Conservation (phyloP, 23 red algal genomes). For the Gracilaria gracilis region DNA sequence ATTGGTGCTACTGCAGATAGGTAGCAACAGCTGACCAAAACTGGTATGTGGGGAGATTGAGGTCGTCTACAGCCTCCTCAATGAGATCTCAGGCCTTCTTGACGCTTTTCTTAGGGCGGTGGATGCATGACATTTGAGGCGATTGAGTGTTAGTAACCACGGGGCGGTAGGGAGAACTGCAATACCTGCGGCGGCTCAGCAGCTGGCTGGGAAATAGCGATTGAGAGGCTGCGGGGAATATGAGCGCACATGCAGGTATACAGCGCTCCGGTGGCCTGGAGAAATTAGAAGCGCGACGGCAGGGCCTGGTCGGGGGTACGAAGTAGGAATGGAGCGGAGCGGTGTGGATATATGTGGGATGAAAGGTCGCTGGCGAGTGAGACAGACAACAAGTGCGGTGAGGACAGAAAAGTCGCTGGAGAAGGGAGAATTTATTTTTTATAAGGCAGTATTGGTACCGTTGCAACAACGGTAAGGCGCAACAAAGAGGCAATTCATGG, state of each 20-base stretch:
- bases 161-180: constrained; percentile 64
- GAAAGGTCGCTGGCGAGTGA: not conserved
- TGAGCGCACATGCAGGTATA: too few species aligned
- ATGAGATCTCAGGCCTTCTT: constrained; percentile 65
- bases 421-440: too few species aligned
- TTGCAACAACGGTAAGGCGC: too few species aligned
- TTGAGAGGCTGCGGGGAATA: not conserved
- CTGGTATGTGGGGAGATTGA: constrained; percentile 44
- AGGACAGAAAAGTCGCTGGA: not conserved
- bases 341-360: too few species aligned
- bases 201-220: not conserved
- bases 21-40: constrained; percentile 10
- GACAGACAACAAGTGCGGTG: not conserved
- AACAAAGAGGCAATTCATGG: too few species aligned
- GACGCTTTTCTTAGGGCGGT: constrained; percentile 45
- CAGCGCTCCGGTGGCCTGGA: not conserved
- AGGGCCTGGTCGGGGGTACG: too few species aligned
- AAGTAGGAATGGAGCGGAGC: too few species aligned
- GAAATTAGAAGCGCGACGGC: too few species aligned
- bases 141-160: constrained; percentile 58
- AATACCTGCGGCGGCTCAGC: constrained; percentile 46
- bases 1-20: not conserved
- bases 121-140: constrained; percentile 29
- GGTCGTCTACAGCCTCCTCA: constrained; percentile 39
- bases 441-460: too few species aligned